Base-by-base conservation (phyloP, 1,284 basidiomycete genomes). In the Malassezia japonica region DNA sequence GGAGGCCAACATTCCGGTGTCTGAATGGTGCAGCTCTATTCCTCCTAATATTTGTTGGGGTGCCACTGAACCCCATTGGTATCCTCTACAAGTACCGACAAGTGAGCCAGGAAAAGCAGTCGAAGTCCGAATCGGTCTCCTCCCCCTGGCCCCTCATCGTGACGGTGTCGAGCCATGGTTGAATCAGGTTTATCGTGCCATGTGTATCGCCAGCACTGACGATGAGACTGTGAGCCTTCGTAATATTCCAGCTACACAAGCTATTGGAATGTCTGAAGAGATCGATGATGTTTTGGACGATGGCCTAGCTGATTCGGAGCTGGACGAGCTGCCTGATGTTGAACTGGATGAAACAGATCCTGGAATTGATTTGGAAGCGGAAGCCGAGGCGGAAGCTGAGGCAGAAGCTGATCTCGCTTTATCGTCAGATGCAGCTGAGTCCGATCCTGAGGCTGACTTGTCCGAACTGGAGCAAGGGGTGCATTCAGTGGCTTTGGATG, bases 251-350 rank as follows among this genome's bases (percentile, higher is more conserved):
- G 42, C 48, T n/a, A 34, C 24, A 6, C 20, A 39, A 16, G 13
- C 48, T 25, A 31, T 50, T 20, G 48, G 42, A 3, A 50, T 50
- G 48, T 15, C 21, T 1, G 35, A 39, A 32, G 29, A 39, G 7
- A 3, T 16, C 8, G 48, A 50, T 23, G 29, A 50, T 25, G 16
- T 50, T 12, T 3, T 18, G 7, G 42, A 50, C 23, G 48, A 45
- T 18, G 42, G 41, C 12, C 27, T 45, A 21, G 24, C 29, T 23
- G 47, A 36, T 15, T 25, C 28, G 28, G n/a, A n/a, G n/a, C n/a
- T n/a, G n/a, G n/a, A n/a, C n/a, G n/a, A n/a, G n/a, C n/a, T n/a
- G n/a, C n/a, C n/a, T n/a, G n/a, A n/a, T n/a, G n/a, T n/a, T n/a
- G n/a, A n/a, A n/a, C n/a, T n/a, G n/a, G n/a, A n/a, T n/a, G n/a